Percentiles rank a stretch among this genome's conserved stretches.
phyloP scores from a whole-genome alignment of 169 alveolate genomes.

The Cytauxzoon felis region DNA sequence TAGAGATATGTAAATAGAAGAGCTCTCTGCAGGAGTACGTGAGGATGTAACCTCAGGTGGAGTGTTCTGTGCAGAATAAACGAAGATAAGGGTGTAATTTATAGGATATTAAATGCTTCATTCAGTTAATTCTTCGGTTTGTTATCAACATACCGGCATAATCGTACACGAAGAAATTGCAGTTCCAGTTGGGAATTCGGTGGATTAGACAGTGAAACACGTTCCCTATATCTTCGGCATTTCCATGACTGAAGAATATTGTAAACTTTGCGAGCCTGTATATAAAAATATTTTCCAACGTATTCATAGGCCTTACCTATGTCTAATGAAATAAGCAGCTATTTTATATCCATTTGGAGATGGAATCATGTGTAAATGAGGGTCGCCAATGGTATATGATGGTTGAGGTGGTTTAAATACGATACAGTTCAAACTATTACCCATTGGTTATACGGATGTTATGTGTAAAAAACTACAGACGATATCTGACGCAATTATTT shows the following conservation, averaged over 20 bases:
- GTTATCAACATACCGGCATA: slow-evolving; percentile 69
- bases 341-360: slow-evolving; percentile 63
- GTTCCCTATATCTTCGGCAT: slow-evolving; percentile 85
- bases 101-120: no score
- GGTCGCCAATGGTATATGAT: slow-evolving; percentile 52
- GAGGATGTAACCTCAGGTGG: no score
- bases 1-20: no score
- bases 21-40: no score
- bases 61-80: no score
- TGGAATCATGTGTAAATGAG: slow-evolving; percentile 70
- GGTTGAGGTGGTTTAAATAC: slow-evolving; percentile 72
- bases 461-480: no score
- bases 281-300: not conserved
- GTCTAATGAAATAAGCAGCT: slow-evolving; percentile 67
- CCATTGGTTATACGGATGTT: slow-evolving; percentile 61
- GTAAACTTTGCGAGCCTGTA: slow-evolving; percentile 72
- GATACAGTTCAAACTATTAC: slow-evolving; percentile 60
- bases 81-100: no score
- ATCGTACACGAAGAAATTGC: slow-evolving; percentile 80
- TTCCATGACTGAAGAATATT: slow-evolving; percentile 82
- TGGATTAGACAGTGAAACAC: slow-evolving; percentile 58
- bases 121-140: no score
- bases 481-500: no score
- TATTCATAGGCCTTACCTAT: slow-evolving; percentile 8
- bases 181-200: slow-evolving; percentile 52